phyloP scores from a whole-genome alignment of 805 yeast genomes.

The Komagataella pseudopastoris region DNA sequence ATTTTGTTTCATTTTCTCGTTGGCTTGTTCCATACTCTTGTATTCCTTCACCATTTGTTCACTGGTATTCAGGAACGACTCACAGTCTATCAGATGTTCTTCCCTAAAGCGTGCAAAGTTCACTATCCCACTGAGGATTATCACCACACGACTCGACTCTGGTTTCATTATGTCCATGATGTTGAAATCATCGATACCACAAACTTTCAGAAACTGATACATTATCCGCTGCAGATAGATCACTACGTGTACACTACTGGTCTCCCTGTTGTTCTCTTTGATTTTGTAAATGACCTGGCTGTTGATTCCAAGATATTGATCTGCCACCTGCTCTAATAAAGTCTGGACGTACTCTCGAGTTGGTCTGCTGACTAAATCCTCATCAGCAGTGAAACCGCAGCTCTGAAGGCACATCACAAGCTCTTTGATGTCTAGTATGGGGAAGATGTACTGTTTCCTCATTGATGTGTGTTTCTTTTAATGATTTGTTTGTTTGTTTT shows the following conservation, averaged over 20 bases:
- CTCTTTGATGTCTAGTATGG: constrained; percentile 16
- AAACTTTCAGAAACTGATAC: constrained; percentile 46
- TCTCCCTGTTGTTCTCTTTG: constrained; percentile 6
- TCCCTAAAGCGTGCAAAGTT: constrained; percentile 80
- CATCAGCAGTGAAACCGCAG: constrained; percentile 8
- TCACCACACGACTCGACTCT: constrained; percentile 48
- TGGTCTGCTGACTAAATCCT: constrained; percentile 16
- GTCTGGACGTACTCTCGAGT: constrained; percentile 17
- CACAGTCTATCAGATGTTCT: constrained; percentile 59
- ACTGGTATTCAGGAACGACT: constrained; percentile 40
- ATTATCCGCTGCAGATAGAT: constrained; percentile 48
- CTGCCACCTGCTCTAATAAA: constrained; percentile 20
- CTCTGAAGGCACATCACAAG: constrained; percentile 10
- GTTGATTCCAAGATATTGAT: constrained; percentile 18
- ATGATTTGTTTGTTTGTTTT: background rate
- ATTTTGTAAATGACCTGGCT: constrained; percentile 12
- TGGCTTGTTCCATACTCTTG: constrained; percentile 27
- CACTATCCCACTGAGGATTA: constrained; percentile 70
- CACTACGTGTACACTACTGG: constrained; percentile 28
- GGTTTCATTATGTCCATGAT: constrained; percentile 67
- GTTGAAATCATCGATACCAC: constrained; percentile 70
- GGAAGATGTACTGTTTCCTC: constrained; percentile 14
- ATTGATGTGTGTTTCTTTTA: constrained; percentile 8
- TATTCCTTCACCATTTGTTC: constrained; percentile 34
- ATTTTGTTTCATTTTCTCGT: constrained; percentile 20